Conservation (phyloP, 192 early-diverging fungal species). For the Obelidium mucronatum region DNA sequence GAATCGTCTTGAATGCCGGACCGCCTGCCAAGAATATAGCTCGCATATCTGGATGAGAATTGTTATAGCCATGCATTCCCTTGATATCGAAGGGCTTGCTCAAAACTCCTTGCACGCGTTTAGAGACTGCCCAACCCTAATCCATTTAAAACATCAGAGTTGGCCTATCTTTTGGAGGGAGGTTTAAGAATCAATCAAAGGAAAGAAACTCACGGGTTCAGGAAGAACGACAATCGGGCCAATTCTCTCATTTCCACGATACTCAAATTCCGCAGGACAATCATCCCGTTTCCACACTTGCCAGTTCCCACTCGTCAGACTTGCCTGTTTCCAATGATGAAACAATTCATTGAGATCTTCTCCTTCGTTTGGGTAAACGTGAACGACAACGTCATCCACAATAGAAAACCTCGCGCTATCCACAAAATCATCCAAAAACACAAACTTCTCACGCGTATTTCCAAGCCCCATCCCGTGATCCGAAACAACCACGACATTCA, state of each 20-base stretch:
- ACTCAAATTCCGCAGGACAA: slow-evolving; percentile 78
- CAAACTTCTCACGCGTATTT: slow-evolving; percentile 47
- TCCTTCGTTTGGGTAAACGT: slow-evolving; percentile 60
- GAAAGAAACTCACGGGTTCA: slow-evolving; percentile 49
- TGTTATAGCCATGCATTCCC: slow-evolving; percentile 87
- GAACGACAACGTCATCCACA: slow-evolving; percentile 67
- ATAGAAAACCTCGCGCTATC: slow-evolving; percentile 59
- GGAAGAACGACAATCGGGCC: slow-evolving; percentile 78
- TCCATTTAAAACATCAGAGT: not conserved
- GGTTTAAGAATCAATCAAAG: too few relatives aligned
- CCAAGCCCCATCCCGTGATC: slow-evolving; percentile 90
- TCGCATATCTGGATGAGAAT: slow-evolving; percentile 77
- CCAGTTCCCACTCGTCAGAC: slow-evolving; percentile 41
- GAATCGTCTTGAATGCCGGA: slow-evolving; percentile 61
- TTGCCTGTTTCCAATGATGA: slow-evolving; percentile 53
- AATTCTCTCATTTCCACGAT: slow-evolving; percentile 68
- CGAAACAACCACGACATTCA: slow-evolving; percentile 72
- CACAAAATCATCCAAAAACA: slow-evolving; percentile 81
- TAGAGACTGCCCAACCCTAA: slow-evolving; percentile 1
- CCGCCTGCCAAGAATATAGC: slow-evolving; percentile 88
- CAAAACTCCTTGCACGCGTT: not conserved
- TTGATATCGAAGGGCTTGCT: slow-evolving; percentile 1
- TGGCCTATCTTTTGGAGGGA: not conserved
- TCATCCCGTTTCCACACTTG: slow-evolving; percentile 75
- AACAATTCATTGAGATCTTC: slow-evolving; percentile 60